Base-by-base conservation (phyloP, 1,284 basidiomycete genomes). In the Tranzscheliella williamsii region DNA sequence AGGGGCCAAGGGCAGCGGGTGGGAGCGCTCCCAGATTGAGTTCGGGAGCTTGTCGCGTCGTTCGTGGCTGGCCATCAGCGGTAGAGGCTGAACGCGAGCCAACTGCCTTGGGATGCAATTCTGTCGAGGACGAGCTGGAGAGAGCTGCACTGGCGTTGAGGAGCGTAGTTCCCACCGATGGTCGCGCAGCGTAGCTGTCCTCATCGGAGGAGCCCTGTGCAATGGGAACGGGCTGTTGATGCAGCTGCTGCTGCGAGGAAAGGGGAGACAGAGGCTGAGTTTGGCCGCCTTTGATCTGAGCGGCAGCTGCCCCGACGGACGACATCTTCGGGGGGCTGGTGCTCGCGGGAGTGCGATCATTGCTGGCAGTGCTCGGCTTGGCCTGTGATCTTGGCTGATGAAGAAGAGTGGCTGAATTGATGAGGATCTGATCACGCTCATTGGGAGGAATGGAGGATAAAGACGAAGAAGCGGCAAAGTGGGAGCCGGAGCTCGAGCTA, bases 21-120 rank as follows among this genome's bases (percentile, higher is more conserved):
- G 65, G 61, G 8, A 67, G 54, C 8, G 55, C 31, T 13, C 54
- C 65, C 16, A 67, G 55, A n/a, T 51, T 57, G 36, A 67, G 51
- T n/a, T 40, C 42, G 15, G 49, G 29, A 17, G 31, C 9, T 34
- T 9, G 11, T 9, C 17, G 9, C 9, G 32, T 34, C n/a, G 9
- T n/a, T n/a, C 26, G 26, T 11, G 32, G 32, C 32, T 13, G 13
- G 8, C 18, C 32, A 15, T 9, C 18, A 8, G 11, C 32, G 8
- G 32, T 8, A 11, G 32, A 8, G 8, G 29, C 24, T 24, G 56
- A 52, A 29, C 48, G 50, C 33, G 60, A 51, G 9, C 35, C 52
- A 21, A 67, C 42, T 13, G 38, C 43, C 35, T 67, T 64, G 44
- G 60, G 61, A 13, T 56, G 36, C 0, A 69, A 41, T 21, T 69